These are phyloP conservation scores for Aspergillus novofumigatus DNA, from an alignment of 2,329 filamentous ascomycete species.

Conservation along the genomic window DNA sequence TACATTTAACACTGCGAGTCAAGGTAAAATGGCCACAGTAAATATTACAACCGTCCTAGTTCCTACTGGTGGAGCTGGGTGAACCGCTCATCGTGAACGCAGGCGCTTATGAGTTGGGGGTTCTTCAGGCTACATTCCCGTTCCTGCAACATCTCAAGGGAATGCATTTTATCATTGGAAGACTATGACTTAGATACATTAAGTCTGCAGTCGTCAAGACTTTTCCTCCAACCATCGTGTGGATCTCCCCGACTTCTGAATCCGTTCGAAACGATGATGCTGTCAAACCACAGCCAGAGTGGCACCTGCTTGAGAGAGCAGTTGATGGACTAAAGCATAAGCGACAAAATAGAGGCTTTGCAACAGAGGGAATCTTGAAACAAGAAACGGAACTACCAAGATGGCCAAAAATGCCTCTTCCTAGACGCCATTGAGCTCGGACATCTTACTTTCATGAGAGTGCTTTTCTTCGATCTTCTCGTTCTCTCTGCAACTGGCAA, in stretches of 20 bases:
- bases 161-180: conserved; percentile 22
- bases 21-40: neutral
- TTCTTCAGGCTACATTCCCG: conserved; percentile 13
- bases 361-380: conserved; percentile 19
- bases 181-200: conserved; percentile 16
- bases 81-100: conserved; percentile 29
- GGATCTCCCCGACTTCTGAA: conserved; percentile 20
- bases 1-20: neutral
- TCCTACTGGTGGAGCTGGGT: conserved; percentile 19
- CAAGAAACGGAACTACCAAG: conserved; percentile 17
- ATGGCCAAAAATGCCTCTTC: conserved; percentile 14
- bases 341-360: conserved; percentile 11
- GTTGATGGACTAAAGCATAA: conserved; percentile 17
- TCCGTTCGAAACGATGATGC: conserved; percentile 24
- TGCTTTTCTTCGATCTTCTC: conserved; percentile 35
- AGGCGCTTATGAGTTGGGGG: conserved; percentile 34
- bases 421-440: neutral
- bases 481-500: conserved; percentile 58
- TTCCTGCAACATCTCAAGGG: conserved; percentile 9
- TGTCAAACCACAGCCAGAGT: conserved; percentile 16
- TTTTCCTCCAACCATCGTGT: conserved; percentile 23
- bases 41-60: neutral
- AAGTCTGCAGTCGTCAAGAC: conserved; percentile 11
- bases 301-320: conserved; percentile 25
- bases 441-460: conserved; percentile 16